Conservation (phyloP, 495 filamentous ascomycete species). For the Elasticomyces elasticus region DNA sequence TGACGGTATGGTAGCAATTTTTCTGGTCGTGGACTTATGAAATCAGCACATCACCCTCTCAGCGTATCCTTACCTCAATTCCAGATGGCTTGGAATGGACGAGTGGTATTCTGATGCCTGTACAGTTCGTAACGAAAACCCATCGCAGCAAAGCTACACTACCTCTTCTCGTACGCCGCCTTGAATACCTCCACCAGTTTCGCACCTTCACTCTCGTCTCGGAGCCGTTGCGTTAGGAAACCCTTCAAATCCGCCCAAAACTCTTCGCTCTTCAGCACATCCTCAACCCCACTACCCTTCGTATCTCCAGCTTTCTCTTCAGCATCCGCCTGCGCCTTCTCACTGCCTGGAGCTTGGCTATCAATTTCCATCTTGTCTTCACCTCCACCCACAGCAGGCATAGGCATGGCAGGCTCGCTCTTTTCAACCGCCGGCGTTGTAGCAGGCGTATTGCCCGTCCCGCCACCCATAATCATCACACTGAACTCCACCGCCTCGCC, state of each 20-base stretch:
- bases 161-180: slow-evolving; percentile 48
- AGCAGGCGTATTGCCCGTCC: slow-evolving; percentile 12
- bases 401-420: slow-evolving; percentile 16
- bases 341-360: slow-evolving; percentile 17
- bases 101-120: too few species aligned
- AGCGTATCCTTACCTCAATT: too few species aligned
- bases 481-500: slow-evolving; percentile 54
- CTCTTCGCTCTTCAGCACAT: slow-evolving; percentile 54
- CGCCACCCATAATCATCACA: slow-evolving; percentile 77
- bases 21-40: too few species aligned
- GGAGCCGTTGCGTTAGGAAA: slow-evolving; percentile 67
- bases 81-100: too few species aligned
- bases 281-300: slow-evolving; percentile 14
- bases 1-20: too few species aligned
- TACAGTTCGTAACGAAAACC: not conserved
- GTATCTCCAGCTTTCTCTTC: slow-evolving; percentile 1
- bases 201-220: slow-evolving; percentile 58
- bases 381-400: slow-evolving; percentile 24
- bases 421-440: slow-evolving; percentile 27
- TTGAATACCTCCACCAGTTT: slow-evolving; percentile 58
- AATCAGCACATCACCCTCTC: too few species aligned
- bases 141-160: not conserved
- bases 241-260: slow-evolving; percentile 86
- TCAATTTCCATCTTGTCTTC: slow-evolving; percentile 23
- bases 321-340: slow-evolving; percentile 20